Conservation (phyloP, 768 basidiomycete genomes). For the Termitomyces sp. region DNA sequence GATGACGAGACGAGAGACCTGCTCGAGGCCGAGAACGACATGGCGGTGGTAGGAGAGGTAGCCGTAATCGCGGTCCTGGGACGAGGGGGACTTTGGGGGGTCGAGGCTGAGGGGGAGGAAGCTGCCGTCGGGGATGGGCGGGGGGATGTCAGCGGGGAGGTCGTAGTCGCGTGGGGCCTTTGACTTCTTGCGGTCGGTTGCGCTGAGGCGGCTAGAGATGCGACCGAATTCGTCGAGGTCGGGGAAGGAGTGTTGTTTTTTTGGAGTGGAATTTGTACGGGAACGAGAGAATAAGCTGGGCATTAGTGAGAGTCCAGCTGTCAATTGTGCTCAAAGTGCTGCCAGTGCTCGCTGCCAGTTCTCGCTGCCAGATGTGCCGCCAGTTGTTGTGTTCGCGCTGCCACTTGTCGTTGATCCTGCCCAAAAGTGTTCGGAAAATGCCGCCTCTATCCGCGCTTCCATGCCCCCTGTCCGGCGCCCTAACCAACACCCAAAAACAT, state of each 20-base stretch:
- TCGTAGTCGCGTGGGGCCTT: slow-evolving; percentile 25
- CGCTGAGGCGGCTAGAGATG: slow-evolving; percentile 42
- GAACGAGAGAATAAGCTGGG: slow-evolving; percentile 72
- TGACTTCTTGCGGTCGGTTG: no score
- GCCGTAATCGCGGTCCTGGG: slow-evolving; percentile 52
- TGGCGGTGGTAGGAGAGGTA: slow-evolving; percentile 72
- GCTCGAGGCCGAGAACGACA: slow-evolving; percentile 72
- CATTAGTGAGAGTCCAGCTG: slow-evolving; percentile 39
- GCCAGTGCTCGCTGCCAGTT: no score
- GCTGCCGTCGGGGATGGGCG: slow-evolving; percentile 43
- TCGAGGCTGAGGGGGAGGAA: slow-evolving; percentile 54
- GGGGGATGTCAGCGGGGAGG: slow-evolving; percentile 22
- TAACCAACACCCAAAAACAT: background rate
- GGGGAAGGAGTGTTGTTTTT: slow-evolving; percentile 28
- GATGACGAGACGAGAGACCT: slow-evolving; percentile 68
- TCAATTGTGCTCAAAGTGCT: no score
- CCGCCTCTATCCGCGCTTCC: background rate
- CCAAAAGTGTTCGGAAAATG: slow-evolving; percentile 9
- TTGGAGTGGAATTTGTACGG: slow-evolving; percentile 58
- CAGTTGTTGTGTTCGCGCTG: no score
- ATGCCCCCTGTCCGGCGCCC: background rate
- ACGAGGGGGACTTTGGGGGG: slow-evolving; percentile 34
- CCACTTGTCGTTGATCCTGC: slow-evolving; percentile 7
- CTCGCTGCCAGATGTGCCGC: no score
- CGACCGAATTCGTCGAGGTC: slow-evolving; percentile 65